phyloP scores from a whole-genome alignment of 2,329 filamentous ascomycete genomes.

The Hypoxylon sp. region DNA sequence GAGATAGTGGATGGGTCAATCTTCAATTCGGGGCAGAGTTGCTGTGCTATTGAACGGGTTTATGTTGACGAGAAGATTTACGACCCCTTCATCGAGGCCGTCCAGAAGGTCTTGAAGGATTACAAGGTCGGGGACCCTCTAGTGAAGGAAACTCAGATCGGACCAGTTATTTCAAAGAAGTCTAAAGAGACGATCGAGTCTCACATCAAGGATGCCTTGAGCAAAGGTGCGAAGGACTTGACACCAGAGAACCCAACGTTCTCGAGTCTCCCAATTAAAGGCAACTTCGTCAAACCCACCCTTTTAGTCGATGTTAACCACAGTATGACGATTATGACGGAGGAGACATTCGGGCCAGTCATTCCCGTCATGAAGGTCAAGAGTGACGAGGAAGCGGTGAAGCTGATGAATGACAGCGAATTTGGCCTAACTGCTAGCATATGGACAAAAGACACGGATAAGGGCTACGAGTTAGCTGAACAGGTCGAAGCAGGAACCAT shows the following conservation, averaged over 20 bases:
- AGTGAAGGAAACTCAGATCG: slow-evolving; percentile 83
- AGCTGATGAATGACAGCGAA: slow-evolving; percentile 93
- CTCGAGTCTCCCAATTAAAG: slow-evolving; percentile 77
- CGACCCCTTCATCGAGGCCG: slow-evolving; percentile 83
- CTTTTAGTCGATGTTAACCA: slow-evolving; percentile 85
- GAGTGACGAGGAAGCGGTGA: slow-evolving; percentile 83
- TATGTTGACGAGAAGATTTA: slow-evolving; percentile 91
- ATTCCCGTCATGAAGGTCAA: slow-evolving; percentile 92
- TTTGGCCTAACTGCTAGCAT: slow-evolving; percentile 97
- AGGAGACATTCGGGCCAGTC: slow-evolving; percentile 95
- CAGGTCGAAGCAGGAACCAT: slow-evolving; percentile 93
- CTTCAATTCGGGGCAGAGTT: slow-evolving; percentile 99
- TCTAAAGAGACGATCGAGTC: slow-evolving; percentile 82
- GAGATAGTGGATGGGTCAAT: slow-evolving; percentile 97
- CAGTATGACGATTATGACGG: slow-evolving; percentile 88
- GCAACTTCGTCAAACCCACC: slow-evolving; percentile 91
- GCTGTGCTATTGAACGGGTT: slow-evolving; percentile 91
- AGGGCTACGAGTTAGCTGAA: slow-evolving; percentile 82
- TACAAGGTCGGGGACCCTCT: slow-evolving; percentile 93
- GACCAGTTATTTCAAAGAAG: slow-evolving; percentile 87
- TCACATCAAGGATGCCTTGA: slow-evolving; percentile 86
- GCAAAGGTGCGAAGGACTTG: slow-evolving; percentile 85
- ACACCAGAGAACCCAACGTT: slow-evolving; percentile 89
- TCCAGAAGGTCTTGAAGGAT: slow-evolving; percentile 83
- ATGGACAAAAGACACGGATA: slow-evolving; percentile 89